Evolutionary conservation across 2,329 filamentous ascomycete genomes (phyloP).

Genomic region (Penicillium expansum): DNA sequence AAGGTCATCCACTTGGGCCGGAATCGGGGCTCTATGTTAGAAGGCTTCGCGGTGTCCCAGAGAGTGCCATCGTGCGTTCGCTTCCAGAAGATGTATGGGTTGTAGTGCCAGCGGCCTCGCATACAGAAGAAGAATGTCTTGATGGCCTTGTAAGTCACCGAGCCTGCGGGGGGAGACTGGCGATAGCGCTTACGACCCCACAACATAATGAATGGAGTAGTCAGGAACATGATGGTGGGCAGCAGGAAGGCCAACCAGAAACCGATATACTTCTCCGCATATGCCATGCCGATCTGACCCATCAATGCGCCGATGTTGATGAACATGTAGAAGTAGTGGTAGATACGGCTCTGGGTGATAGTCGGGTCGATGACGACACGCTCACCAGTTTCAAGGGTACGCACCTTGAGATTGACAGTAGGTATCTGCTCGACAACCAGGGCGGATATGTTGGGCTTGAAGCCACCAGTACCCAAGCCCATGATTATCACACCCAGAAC

Average conservation of each 20-base stretch:
- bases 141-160: not conserved
- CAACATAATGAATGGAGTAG: not conserved
- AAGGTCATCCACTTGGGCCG: slow-evolving; percentile 45
- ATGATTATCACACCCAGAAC: not conserved
- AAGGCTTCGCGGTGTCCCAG: not conserved
- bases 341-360: not conserved
- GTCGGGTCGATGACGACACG: not conserved
- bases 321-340: not conserved
- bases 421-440: not conserved
- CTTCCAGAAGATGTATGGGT: not conserved
- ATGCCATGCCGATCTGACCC: not conserved
- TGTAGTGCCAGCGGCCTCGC: not conserved
- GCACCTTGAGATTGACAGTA: not conserved
- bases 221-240: not conserved
- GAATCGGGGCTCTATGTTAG: slow-evolving; percentile 7
- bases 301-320: not conserved
- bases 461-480: not conserved
- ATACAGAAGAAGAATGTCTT: not conserved
- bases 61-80: not conserved
- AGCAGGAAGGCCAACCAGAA: not conserved
- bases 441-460: not conserved
- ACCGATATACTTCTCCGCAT: not conserved
- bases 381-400: not conserved
- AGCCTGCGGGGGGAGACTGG: not conserved
- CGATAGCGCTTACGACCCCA: not conserved